Conservation (phyloP, 2,329 filamentous ascomycete genomes). For the Venturia nashicola region DNA sequence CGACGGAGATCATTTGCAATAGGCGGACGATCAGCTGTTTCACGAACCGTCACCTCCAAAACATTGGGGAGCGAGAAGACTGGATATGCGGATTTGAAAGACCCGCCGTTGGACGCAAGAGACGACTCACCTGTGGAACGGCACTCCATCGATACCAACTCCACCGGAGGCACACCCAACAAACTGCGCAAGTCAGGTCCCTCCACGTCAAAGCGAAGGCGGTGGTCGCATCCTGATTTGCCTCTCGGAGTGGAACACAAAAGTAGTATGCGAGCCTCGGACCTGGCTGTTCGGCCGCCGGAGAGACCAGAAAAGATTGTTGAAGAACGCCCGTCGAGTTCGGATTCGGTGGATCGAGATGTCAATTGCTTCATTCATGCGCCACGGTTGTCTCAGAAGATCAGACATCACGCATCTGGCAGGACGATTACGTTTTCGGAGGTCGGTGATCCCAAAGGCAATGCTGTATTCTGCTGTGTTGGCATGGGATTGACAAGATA, state of each 20-base stretch:
- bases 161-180: background rate
- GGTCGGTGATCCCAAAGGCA: conserved; percentile 83
- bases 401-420: conserved; percentile 73
- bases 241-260: conserved; percentile 27
- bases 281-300: conserved; percentile 18
- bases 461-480: conserved; percentile 89
- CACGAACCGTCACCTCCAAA: background rate
- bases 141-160: background rate
- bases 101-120: conserved; percentile 7
- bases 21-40: background rate
- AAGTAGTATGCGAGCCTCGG: conserved; percentile 16
- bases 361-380: conserved; percentile 59
- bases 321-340: conserved; percentile 51
- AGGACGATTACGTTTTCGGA: conserved; percentile 91
- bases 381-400: conserved; percentile 75
- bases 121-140: conserved; percentile 13
- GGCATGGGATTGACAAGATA: conserved; percentile 96
- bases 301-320: conserved; percentile 10
- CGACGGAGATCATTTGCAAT: background rate
- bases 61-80: background rate
- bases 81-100: background rate
- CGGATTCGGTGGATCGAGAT: conserved; percentile 79
- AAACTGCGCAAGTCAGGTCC: background rate
- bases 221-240: conserved; percentile 27
- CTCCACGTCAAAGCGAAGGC: conserved; percentile 21